These are phyloP conservation scores for Globisporangium paroecandrum DNA, from an alignment of 352 stramenopile species.

Conservation along the genomic window DNA sequence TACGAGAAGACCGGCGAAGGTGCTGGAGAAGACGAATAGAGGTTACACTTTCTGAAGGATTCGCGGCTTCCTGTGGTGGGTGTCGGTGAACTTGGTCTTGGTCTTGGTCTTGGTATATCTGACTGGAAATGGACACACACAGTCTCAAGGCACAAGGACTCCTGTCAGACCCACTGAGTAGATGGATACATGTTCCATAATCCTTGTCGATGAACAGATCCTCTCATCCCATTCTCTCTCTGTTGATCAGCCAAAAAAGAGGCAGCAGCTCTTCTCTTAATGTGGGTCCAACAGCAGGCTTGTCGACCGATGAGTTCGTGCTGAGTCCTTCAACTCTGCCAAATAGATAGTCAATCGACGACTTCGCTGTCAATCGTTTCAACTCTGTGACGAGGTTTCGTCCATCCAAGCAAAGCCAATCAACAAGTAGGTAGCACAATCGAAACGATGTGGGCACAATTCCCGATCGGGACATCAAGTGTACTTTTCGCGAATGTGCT, in stretches of 20 bases:
- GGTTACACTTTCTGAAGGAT: background rate
- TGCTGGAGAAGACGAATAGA: constrained; percentile 11
- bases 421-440: no score
- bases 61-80: background rate
- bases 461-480: no score
- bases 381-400: no score
- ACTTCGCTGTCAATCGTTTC: no score
- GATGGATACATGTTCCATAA: constrained; percentile 1
- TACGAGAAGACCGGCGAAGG: constrained; percentile 36
- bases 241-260: background rate
- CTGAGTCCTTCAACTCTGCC: no score
- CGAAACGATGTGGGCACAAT: no score
- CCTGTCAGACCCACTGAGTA: background rate
- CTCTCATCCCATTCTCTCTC: background rate
- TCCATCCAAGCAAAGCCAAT: no score
- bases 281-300: no score
- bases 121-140: background rate
- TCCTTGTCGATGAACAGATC: background rate
- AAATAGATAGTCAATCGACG: no score
- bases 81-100: background rate
- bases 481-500: background rate
- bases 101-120: background rate
- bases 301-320: no score
- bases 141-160: background rate
- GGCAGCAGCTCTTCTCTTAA: background rate